Conservation (phyloP, 129 eudicot genomes). For the Saussurea involucrata region DNA sequence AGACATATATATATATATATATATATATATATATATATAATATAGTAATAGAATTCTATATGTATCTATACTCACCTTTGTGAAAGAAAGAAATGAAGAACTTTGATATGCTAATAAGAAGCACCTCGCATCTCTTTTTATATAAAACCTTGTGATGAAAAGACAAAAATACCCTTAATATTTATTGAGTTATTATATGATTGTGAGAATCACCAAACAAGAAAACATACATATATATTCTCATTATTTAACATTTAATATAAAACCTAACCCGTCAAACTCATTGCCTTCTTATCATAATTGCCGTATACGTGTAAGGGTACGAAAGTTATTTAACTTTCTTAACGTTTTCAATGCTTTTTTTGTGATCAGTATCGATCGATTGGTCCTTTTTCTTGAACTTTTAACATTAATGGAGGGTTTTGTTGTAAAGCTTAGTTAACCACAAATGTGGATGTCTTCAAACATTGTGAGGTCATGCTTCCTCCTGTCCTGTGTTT, state of each 20-base stretch:
- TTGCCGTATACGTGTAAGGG: conserved; percentile 53
- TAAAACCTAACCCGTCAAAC: conserved; percentile 17
- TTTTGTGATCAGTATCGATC: conserved; percentile 15
- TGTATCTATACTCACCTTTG: conserved; percentile 16
- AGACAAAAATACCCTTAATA: conserved; percentile 31
- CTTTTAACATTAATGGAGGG: conserved; percentile 42
- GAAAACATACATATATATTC: conserved; percentile 11
- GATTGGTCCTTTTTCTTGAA: conserved; percentile 31
- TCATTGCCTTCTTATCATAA: conserved; percentile 23
- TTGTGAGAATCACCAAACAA: conserved; percentile 21
- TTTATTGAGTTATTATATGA: neutral
- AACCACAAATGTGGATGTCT: conserved; percentile 26
- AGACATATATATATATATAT: no score
- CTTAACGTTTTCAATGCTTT: neutral
- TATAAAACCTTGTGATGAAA: conserved; percentile 3
- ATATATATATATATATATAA: no score
- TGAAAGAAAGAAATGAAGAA: conserved; percentile 10
- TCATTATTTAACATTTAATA: conserved; percentile 11
- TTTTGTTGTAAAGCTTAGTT: conserved; percentile 22
- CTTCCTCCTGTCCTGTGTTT: conserved; percentile 31
- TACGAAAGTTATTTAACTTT: neutral
- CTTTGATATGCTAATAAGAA: conserved; percentile 3
- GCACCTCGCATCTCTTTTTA: conserved; percentile 13
- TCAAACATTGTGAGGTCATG: conserved; percentile 34
- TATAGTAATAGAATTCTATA: neutral